phyloP scores from a whole-genome alignment of 768 basidiomycete species.

The Pisolithus orientalis region DNA sequence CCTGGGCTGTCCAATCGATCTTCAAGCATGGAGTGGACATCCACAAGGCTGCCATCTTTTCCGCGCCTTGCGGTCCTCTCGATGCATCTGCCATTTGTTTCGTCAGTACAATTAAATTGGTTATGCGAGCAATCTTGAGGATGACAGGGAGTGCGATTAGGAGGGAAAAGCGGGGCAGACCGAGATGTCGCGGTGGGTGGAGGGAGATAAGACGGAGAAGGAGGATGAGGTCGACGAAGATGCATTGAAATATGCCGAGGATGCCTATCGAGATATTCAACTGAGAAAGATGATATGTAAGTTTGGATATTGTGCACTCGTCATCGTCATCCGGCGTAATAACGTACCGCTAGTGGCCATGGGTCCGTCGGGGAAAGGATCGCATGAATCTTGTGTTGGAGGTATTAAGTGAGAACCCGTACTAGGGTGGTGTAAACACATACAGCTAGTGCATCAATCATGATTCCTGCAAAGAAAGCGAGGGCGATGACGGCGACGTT shows the following conservation, averaged over 20 bases:
- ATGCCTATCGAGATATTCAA: conserved; percentile 24
- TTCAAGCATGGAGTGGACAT: conserved; percentile 22
- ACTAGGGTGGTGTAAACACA: background rate
- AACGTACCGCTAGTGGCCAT: conserved; percentile 9
- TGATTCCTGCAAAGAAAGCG: conserved; percentile 14
- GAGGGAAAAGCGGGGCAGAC: conserved; percentile 9
- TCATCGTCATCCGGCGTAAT: background rate
- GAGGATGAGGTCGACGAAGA: conserved; percentile 24
- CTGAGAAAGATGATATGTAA: conserved; percentile 1
- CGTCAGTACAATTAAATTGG: conserved; percentile 24
- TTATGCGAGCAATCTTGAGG: conserved; percentile 23
- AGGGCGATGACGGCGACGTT: conserved; percentile 18
- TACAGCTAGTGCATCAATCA: conserved; percentile 18
- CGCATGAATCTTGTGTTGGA: conserved; percentile 18
- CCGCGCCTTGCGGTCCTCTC: conserved; percentile 12
- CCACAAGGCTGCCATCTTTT: conserved; percentile 14
- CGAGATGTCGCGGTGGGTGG: conserved; percentile 15
- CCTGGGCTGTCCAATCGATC: conserved; percentile 27
- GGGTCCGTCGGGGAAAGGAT: conserved; percentile 18
- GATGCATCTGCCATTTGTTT: conserved; percentile 15
- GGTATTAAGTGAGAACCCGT: no score
- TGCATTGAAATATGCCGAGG: conserved; percentile 22
- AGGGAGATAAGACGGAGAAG: conserved; percentile 24
- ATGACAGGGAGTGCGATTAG: conserved; percentile 19
- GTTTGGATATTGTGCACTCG: background rate